These are phyloP conservation scores for Penicillium aurantiogriseum DNA, from an alignment of 2,329 filamentous ascomycete species.

Conservation along the genomic window DNA sequence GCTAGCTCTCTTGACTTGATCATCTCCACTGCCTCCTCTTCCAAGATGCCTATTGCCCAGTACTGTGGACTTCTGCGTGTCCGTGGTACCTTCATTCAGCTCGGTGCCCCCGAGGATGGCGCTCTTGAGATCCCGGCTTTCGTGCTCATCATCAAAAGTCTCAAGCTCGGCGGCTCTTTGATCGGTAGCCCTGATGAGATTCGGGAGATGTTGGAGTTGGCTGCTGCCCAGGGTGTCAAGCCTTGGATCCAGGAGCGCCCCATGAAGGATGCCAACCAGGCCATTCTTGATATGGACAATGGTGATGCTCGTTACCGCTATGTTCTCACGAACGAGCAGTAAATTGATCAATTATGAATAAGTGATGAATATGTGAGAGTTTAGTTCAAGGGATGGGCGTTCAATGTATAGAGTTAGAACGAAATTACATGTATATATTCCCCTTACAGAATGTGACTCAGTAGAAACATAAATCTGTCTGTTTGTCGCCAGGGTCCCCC, in stretches of 20 bases:
- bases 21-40: constrained; percentile 55
- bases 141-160: constrained; percentile 52
- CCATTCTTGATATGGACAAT: constrained; percentile 43
- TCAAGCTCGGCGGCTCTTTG: constrained; percentile 49
- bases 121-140: constrained; percentile 55
- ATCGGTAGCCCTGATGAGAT: constrained; percentile 44
- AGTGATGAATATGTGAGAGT: neutral
- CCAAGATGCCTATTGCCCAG: constrained; percentile 37
- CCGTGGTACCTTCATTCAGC: constrained; percentile 52
- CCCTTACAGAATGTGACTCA: neutral
- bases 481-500: neutral
- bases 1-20: constrained; percentile 54
- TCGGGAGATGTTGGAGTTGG: constrained; percentile 45
- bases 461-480: too few relatives aligned
- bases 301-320: constrained; percentile 47
- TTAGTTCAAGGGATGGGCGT: neutral
- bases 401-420: neutral
- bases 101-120: constrained; percentile 63
- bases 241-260: constrained; percentile 43
- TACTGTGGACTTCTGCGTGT: constrained; percentile 20
- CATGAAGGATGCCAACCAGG: constrained; percentile 46
- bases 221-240: constrained; percentile 38
- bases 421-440: neutral
- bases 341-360: neutral
- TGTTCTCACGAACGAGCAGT: constrained; percentile 43